Percentiles rank a stretch among this genome's conserved stretches.
Evolutionary conservation across 176 grass and related monocot genomes (phyloP).

Genomic region (Eremochloa ophiuroides): DNA sequence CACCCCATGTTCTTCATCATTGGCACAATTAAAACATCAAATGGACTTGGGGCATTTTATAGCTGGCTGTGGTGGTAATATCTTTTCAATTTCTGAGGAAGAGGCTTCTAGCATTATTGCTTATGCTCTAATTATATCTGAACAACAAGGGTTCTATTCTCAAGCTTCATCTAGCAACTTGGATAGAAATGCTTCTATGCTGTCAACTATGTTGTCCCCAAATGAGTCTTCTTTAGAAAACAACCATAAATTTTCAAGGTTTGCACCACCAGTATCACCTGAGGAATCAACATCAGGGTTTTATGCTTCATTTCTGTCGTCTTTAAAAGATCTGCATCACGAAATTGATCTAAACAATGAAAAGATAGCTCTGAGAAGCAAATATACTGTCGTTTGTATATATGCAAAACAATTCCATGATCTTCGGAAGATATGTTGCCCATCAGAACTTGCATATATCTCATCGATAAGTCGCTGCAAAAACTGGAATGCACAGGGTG

Average conservation of each 20-base stretch:
- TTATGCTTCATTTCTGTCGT: conserved; percentile 62
- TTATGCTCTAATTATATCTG: conserved; percentile 59
- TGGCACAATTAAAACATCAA: conserved; percentile 31
- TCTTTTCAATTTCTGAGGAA: conserved; percentile 60
- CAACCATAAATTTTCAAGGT: background rate
- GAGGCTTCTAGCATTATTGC: conserved; percentile 83
- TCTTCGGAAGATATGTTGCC: conserved; percentile 80
- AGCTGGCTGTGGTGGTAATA: conserved; percentile 58
- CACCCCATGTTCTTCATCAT: conserved; percentile 38
- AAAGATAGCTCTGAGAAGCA: conserved; percentile 62
- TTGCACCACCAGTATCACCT: conserved; percentile 5
- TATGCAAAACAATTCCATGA: conserved; percentile 82
- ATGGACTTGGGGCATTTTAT: conserved; percentile 45
- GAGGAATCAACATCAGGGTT: conserved; percentile 41
- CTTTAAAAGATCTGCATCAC: conserved; percentile 68
- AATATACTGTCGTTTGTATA: conserved; percentile 67
- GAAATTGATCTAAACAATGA: conserved; percentile 58
- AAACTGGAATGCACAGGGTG: conserved; percentile 84
- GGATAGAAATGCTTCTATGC: background rate
- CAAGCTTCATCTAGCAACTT: conserved; percentile 29
- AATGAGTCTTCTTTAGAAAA: background rate
- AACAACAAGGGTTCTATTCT: conserved; percentile 53
- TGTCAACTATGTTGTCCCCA: background rate
- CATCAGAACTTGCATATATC: conserved; percentile 77
- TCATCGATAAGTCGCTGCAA: conserved; percentile 81